These are phyloP conservation scores for Eucalyptus rudis DNA, from an alignment of 345 rosid species.

Conservation along the genomic window DNA sequence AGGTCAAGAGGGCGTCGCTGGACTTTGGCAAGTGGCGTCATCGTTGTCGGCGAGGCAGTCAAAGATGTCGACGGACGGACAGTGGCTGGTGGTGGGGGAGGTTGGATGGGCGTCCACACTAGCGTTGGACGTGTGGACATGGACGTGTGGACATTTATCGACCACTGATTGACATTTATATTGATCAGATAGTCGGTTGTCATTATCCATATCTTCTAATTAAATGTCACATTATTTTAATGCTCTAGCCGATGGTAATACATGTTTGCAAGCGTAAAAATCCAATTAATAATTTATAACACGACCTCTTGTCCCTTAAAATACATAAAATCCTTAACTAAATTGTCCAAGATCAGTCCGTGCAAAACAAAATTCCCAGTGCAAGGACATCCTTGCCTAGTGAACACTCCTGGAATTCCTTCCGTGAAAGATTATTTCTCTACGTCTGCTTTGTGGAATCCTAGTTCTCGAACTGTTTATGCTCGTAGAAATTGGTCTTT, in stretches of 20 bases:
- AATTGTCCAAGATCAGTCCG: background rate
- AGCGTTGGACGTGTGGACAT: background rate
- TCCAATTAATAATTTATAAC: too few relatives aligned
- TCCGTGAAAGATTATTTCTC: background rate
- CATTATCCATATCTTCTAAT: background rate
- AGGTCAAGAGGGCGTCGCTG: background rate
- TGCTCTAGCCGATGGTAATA: background rate
- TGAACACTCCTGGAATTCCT: background rate
- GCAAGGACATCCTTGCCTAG: background rate
- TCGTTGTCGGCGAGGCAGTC: background rate
- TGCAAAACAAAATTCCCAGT: background rate
- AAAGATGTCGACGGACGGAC: background rate
- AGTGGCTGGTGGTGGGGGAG: background rate
- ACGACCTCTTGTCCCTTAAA: background rate
- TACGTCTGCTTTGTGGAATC: background rate
- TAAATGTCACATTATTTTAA: background rate
- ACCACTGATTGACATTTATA: background rate
- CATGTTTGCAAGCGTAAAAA: background rate
- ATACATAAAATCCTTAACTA: background rate
- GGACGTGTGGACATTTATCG: background rate
- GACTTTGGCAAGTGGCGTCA: background rate
- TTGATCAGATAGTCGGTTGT: background rate
- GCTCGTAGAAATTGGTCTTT: background rate
- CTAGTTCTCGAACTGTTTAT: background rate
- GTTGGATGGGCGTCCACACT: background rate